Evolutionary conservation across 106 monocot species (phyloP).

Genomic region (Posidonia australis): DNA sequence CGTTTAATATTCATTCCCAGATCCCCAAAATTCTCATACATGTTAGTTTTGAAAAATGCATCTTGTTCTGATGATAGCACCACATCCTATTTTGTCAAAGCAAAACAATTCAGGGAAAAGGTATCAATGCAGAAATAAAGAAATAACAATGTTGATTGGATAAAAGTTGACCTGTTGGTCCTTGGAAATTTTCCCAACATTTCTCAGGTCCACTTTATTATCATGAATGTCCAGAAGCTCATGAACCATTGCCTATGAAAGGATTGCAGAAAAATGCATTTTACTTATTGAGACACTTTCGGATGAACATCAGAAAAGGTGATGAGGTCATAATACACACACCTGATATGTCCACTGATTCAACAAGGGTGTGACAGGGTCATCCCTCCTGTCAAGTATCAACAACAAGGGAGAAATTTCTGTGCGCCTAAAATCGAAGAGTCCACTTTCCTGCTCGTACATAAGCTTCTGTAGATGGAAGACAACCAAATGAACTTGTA

Average conservation of each 20-base stretch:
- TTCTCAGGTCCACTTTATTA: constrained; percentile 85
- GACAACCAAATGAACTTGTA: background rate
- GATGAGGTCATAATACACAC: background rate
- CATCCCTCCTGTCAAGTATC: constrained; percentile 93
- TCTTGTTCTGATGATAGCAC: constrained; percentile 96
- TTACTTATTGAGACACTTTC: background rate
- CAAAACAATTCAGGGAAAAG: background rate
- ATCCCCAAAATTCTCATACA: constrained; percentile 99
- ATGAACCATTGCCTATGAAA: constrained; percentile 91
- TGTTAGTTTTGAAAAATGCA: constrained; percentile 85
- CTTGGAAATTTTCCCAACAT: constrained; percentile 57
- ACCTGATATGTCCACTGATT: constrained; percentile 99
- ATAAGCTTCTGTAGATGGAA: constrained; percentile 77
- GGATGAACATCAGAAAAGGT: background rate
- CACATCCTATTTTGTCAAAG: constrained; percentile 50
- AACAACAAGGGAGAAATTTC: constrained; percentile 86
- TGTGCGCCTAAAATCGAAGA: constrained; percentile 98
- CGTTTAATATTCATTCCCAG: constrained; percentile 96
- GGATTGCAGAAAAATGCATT: background rate
- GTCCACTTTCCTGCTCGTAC: constrained; percentile 99
- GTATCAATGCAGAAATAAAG: background rate
- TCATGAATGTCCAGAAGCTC: constrained; percentile 87
- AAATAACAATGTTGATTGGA: constrained; percentile 1
- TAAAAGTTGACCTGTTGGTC: constrained; percentile 71
- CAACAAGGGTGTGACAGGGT: constrained; percentile 93